A percentile compares a stretch with the other conserved stretches of the same genome.
Conservation (phyloP, 345 rosid genomes). For the Citrus australasica region DNA sequence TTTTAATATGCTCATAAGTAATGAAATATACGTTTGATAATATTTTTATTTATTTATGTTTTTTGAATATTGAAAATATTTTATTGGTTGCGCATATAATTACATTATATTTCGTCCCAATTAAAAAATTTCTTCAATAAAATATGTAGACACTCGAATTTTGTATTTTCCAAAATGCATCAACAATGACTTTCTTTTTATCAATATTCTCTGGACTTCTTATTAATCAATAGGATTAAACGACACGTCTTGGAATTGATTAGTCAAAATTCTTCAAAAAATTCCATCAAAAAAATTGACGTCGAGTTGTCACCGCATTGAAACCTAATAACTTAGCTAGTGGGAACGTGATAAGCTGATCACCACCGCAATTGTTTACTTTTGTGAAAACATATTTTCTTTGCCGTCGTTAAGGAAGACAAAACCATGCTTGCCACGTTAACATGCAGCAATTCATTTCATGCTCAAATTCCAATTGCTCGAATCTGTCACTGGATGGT, state of each 20-base stretch:
- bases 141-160: too few relatives aligned
- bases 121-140: too few relatives aligned
- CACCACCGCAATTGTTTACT: not conserved
- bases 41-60: too few relatives aligned
- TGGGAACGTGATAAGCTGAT: not conserved
- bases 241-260: not conserved
- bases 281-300: not conserved
- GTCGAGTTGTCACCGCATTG: too few relatives aligned
- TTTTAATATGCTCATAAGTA: too few relatives aligned
- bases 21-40: too few relatives aligned
- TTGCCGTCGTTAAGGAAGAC: not conserved
- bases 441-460: not conserved
- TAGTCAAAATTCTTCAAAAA: not conserved
- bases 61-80: too few relatives aligned
- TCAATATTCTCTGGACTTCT: not conserved
- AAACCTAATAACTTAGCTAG: too few relatives aligned
- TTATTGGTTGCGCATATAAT: too few relatives aligned
- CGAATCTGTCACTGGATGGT: too few relatives aligned
- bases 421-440: not conserved
- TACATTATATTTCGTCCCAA: too few relatives aligned
- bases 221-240: not conserved
- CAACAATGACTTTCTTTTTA: not conserved
- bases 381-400: not conserved
- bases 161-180: not conserved
- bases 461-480: too few relatives aligned